Conservation (phyloP, 768 basidiomycete species). For the Trametes punicea region DNA sequence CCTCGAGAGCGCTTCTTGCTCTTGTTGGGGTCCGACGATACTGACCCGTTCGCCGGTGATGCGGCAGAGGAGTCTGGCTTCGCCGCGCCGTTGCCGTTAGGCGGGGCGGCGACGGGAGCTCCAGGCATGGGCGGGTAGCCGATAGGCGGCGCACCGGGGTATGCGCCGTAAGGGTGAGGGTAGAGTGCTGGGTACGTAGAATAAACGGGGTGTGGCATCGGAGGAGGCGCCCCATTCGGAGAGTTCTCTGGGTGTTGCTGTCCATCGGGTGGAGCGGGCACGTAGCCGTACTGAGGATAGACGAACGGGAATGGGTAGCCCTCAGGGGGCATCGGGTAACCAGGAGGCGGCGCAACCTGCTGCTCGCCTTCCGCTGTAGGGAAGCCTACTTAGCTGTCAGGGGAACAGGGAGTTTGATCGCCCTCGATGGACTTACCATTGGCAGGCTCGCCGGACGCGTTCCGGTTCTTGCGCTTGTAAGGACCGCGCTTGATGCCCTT, state of each 20-base stretch:
- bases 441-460: constrained; percentile 19
- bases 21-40: constrained; percentile 25
- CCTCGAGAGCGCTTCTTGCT: constrained; percentile 27
- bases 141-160: constrained; percentile 22
- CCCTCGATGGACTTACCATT: constrained; percentile 10
- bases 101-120: constrained; percentile 20
- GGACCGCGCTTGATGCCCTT: constrained; percentile 57
- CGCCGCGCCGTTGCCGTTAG: constrained; percentile 24
- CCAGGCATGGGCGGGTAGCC: constrained; percentile 19
- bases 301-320: constrained; percentile 46
- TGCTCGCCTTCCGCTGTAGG: constrained; percentile 9
- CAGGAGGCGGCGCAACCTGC: constrained; percentile 13
- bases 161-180: constrained; percentile 29
- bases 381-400: constrained; percentile 3
- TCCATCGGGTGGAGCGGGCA: constrained; percentile 37
- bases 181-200: constrained; percentile 37
- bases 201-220: constrained; percentile 35
- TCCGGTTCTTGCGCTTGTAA: constrained; percentile 51
- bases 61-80: constrained; percentile 22
- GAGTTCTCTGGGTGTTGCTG: constrained; percentile 32
- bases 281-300: constrained; percentile 41
- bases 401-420: neutral
- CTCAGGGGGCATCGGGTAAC: constrained; percentile 35
- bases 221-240: constrained; percentile 29
- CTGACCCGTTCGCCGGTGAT: constrained; percentile 18